Base-by-base conservation (phyloP, 768 basidiomycete genomes). In the Holtermannia corniformis region DNA sequence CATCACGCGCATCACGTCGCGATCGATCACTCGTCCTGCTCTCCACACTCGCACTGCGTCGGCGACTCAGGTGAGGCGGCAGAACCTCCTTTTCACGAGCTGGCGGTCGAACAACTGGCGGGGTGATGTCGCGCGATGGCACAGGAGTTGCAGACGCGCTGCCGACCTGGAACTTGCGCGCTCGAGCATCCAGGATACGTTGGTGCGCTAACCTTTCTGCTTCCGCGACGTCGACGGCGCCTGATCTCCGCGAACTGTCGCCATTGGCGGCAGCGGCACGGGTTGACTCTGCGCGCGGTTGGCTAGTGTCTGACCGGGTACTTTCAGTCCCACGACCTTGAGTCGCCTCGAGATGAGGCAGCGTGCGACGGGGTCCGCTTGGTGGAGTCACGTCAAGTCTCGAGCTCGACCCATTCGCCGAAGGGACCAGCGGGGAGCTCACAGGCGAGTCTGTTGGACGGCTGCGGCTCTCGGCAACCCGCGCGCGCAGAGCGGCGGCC, bases 11-110 rank as follows among this genome's bases (percentile, higher is more conserved):
- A 22, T 57, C 57, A 5, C 59, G 53, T 3, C 58, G 42, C 24
- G 62, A 60, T 23, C 63, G 42, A 12, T 61, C 63, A 37, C 62
- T 64, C 12, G 49, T 41, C 11, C 57, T 42, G 14, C 52, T 56
- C 37, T 67, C 65, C 1, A 56, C 54, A 56, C 62, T 64, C 3
- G 55, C 50, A 46, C 59, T 58, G 14, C 65, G 46, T 16, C 47
- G 46, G 19, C 32, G 32, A 16, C 32, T 7, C 32, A 16, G 16
- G 32, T 7, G 32, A n/a, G n/a, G n/a, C n/a, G n/a, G n/a, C n/a
- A n/a, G n/a, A n/a, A n/a, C n/a, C n/a, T n/a, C n/a, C n/a, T n/a
- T n/a, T 16, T 37, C 32, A 16, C 32, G 32, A 37, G 32, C 10
- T 7, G 32, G 32, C 7, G 32, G 10, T 7, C 32, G 32, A 16